Conservation (phyloP, 352 stramenopile genomes). For the Pythium phragmitis region DNA sequence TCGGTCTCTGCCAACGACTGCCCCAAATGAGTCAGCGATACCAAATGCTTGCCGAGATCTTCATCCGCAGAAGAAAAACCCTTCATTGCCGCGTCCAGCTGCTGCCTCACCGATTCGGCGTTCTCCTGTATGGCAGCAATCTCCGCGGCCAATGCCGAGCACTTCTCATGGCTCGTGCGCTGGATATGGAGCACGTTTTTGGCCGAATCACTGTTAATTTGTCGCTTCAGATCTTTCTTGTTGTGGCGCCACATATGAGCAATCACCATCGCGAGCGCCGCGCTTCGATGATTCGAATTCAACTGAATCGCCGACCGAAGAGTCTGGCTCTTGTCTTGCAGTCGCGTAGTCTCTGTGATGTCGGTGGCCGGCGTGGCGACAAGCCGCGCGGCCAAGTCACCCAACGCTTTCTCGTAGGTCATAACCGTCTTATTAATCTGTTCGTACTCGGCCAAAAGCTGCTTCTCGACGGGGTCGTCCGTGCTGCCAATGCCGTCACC, state of each 20-base stretch:
- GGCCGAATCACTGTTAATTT: not conserved
- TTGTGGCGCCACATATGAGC: conserved; percentile 24
- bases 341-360: conserved; percentile 24
- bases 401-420: conserved; percentile 37
- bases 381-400: conserved; percentile 31
- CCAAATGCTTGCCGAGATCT: not conserved
- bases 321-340: conserved; percentile 42
- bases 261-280: conserved; percentile 36
- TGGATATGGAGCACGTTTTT: conserved; percentile 13
- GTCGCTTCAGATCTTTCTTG: not conserved
- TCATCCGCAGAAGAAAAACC: not conserved
- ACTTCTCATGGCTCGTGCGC: conserved; percentile 20
- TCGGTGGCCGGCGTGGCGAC: conserved; percentile 27
- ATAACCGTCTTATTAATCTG: conserved; percentile 16
- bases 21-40: not conserved
- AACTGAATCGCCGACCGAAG: conserved; percentile 32
- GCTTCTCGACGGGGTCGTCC: conserved; percentile 19
- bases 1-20: not conserved
- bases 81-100: not conserved
- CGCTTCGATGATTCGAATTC: conserved; percentile 33
- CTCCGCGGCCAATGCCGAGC: not conserved
- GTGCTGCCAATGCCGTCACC: not conserved
- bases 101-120: not conserved
- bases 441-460: conserved; percentile 16
- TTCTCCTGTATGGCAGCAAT: not conserved